A percentile compares a stretch with the other conserved stretches of the same genome.
phyloP scores from a whole-genome alignment of 2,329 filamentous ascomycete genomes.

The Malbranchea cinnamomea region DNA sequence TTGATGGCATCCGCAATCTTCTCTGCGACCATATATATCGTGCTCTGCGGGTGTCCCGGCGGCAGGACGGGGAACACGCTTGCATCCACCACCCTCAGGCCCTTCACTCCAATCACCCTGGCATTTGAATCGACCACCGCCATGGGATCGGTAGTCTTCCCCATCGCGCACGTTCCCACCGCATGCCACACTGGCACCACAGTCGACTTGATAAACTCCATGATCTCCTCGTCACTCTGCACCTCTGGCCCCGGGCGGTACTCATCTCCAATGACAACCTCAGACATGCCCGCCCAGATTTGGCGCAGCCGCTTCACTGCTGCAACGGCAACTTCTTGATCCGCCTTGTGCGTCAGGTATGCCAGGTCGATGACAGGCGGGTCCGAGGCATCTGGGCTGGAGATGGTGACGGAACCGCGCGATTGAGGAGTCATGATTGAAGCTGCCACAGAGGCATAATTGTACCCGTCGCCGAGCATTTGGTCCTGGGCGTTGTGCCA shows the following conservation, averaged over 20 bases:
- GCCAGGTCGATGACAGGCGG: slow-evolving; percentile 33
- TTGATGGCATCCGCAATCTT: slow-evolving; percentile 43
- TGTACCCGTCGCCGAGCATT: slow-evolving; percentile 17
- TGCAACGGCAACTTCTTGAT: slow-evolving; percentile 31
- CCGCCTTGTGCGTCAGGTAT: slow-evolving; percentile 30
- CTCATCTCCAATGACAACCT: slow-evolving; percentile 22
- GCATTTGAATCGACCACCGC: slow-evolving; percentile 20
- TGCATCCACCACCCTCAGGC: slow-evolving; percentile 44
- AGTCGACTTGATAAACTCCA: slow-evolving; percentile 19
- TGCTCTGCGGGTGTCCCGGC: slow-evolving; percentile 34
- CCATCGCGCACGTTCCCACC: slow-evolving; percentile 24
- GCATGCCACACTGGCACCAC: slow-evolving; percentile 23
- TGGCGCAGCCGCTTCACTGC: slow-evolving; percentile 30
- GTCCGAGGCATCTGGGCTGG: slow-evolving; percentile 19
- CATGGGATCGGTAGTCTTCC: slow-evolving; percentile 14
- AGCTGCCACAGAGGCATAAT: slow-evolving; percentile 20
- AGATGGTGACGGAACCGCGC: slow-evolving; percentile 32
- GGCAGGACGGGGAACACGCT: slow-evolving; percentile 39
- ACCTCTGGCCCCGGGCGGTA: slow-evolving; percentile 24
- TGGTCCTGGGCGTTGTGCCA: slow-evolving; percentile 13
- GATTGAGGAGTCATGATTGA: slow-evolving; percentile 28
- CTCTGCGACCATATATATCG: slow-evolving; percentile 40
- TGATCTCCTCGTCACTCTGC: slow-evolving; percentile 29
- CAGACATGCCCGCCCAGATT: slow-evolving; percentile 17
- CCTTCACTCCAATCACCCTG: slow-evolving; percentile 37